Evolutionary conservation across 768 basidiomycete genomes (phyloP).

Genomic region (Antrodiella citrinella): DNA sequence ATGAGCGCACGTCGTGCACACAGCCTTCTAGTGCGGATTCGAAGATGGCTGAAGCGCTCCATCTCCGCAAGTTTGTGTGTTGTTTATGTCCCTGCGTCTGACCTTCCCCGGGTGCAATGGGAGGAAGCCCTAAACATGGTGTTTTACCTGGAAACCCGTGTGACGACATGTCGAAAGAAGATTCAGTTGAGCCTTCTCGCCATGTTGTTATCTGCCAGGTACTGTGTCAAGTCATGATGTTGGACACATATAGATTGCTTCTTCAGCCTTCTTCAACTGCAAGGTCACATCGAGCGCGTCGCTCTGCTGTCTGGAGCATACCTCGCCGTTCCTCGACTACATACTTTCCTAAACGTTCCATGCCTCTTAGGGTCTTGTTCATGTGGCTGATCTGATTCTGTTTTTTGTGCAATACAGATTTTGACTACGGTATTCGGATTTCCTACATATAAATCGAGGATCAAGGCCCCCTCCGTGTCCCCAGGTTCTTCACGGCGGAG

Average conservation of each 20-base stretch:
- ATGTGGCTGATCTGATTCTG: not conserved
- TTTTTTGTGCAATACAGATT: no score
- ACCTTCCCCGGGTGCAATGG: not conserved
- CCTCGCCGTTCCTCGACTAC: not conserved
- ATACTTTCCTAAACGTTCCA: not conserved
- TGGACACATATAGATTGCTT: not conserved
- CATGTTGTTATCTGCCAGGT: not conserved
- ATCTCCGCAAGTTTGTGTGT: not conserved
- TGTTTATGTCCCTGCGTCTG: not conserved
- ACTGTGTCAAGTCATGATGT: not conserved
- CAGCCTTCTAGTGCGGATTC: no score
- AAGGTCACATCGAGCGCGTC: no score
- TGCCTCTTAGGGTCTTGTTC: not conserved
- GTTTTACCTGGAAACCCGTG: not conserved
- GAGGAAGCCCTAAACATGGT: not conserved
- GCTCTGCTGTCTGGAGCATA: no score
- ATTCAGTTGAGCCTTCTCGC: not conserved
- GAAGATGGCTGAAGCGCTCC: not conserved
- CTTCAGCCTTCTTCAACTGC: no score
- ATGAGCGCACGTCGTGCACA: no score
- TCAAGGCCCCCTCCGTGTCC: constrained; percentile 23
- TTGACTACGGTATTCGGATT: constrained; percentile 53
- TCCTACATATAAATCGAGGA: constrained; percentile 47
- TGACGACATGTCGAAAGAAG: not conserved
- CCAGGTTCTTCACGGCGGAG: constrained; percentile 16